Conservation (phyloP, 1,139 yeast species). For the Suhomyces ambrosiae region DNA sequence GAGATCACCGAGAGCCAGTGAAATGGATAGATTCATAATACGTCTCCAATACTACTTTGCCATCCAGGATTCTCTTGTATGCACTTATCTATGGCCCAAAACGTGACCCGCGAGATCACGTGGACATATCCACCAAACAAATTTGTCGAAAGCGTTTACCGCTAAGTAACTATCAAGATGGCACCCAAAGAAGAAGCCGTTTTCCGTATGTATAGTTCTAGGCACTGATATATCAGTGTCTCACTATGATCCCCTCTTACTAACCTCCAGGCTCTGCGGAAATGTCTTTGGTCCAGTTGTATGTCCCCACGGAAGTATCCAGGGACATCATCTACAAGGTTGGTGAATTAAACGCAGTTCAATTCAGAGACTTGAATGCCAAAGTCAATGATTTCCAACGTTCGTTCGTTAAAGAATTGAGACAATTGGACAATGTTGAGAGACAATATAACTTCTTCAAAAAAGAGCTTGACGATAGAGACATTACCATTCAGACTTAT, state of each 20-base stretch:
- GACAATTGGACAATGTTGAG: conserved; percentile 68
- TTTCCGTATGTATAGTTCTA: conserved; percentile 60
- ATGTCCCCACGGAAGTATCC: conserved; percentile 70
- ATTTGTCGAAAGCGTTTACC: conserved; percentile 1
- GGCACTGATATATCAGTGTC: too few relatives aligned
- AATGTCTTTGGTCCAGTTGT: conserved; percentile 74
- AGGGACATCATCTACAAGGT: conserved; percentile 65
- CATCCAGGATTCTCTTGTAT: too few relatives aligned
- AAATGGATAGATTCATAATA: too few relatives aligned
- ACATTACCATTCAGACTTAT: conserved; percentile 44
- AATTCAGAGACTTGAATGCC: conserved; percentile 70
- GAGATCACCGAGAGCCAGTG: too few relatives aligned
- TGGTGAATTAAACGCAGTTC: conserved; percentile 65
- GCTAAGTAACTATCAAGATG: conserved; percentile 14
- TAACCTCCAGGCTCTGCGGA: conserved; percentile 64
- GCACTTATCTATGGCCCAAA: too few relatives aligned
- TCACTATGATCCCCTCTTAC: conserved; percentile 16
- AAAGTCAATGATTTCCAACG: conserved; percentile 73
- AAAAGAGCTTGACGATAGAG: conserved; percentile 50
- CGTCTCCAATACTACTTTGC: too few relatives aligned
- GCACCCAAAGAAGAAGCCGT: conserved; percentile 62
- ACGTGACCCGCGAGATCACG: too few relatives aligned
- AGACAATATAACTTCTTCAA: conserved; percentile 60
- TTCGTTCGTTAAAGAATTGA: conserved; percentile 66
- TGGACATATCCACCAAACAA: too few relatives aligned